Percentiles rank a stretch among this genome's conserved stretches.
phyloP scores from a whole-genome alignment of 129 eudicot species.

The Lactuca saligna region DNA sequence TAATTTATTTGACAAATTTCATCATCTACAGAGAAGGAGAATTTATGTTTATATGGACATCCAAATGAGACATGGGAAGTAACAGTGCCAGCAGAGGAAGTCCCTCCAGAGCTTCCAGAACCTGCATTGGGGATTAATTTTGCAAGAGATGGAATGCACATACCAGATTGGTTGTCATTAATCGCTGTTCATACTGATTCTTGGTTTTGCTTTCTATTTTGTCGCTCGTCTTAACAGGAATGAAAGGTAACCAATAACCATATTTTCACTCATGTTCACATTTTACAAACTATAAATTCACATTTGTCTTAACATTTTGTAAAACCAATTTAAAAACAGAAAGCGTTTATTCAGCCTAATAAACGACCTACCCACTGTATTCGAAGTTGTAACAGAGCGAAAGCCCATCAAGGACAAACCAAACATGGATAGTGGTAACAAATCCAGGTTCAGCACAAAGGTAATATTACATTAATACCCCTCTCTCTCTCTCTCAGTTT shows the following conservation, averaged over 20 bases:
- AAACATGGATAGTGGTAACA: slow-evolving; percentile 49
- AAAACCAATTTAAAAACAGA: slow-evolving; percentile 26
- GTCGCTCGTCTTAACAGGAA: slow-evolving; percentile 55
- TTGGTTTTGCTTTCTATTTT: slow-evolving; percentile 51
- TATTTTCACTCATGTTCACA: background rate
- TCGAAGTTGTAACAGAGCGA: slow-evolving; percentile 55
- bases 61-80: slow-evolving; percentile 58
- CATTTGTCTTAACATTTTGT: slow-evolving; percentile 13
- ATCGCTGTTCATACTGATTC: slow-evolving; percentile 55
- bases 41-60: slow-evolving; percentile 54
- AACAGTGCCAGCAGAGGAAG: slow-evolving; percentile 53
- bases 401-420: slow-evolving; percentile 51
- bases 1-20: background rate
- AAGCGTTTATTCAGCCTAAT: slow-evolving; percentile 56
- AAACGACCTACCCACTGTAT: slow-evolving; percentile 56
- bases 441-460: slow-evolving; percentile 13
- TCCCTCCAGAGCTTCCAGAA: slow-evolving; percentile 59
- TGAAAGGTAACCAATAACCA: slow-evolving; percentile 35
- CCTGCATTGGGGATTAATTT: slow-evolving; percentile 23
- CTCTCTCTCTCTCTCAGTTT: background rate
- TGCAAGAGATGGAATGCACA: background rate
- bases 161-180: slow-evolving; percentile 48
- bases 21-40: slow-evolving; percentile 41
- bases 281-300: background rate
- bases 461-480: background rate